Evolutionary conservation across 148 eudicot genomes (phyloP).

Genomic region (Rhododendron ovatum): DNA sequence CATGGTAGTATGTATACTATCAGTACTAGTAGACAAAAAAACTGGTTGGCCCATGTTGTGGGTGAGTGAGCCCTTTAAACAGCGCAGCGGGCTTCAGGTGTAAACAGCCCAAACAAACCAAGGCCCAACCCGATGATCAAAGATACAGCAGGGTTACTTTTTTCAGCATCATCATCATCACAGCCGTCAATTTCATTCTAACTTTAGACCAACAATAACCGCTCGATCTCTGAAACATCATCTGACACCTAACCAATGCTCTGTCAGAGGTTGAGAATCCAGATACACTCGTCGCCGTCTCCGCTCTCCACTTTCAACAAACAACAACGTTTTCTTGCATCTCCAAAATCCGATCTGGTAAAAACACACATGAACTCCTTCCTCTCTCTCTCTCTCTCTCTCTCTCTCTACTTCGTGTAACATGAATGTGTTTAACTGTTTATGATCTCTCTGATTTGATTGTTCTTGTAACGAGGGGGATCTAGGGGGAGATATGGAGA

Average conservation of each 20-base stretch:
- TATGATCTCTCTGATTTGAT: background rate
- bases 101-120: no score
- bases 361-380: background rate
- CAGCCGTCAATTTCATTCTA: background rate
- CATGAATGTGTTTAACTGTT: background rate
- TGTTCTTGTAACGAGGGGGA: background rate
- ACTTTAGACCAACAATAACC: background rate
- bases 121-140: no score
- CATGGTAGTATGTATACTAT: no score
- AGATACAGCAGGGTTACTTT: no score
- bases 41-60: no score
- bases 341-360: background rate
- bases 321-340: background rate
- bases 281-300: background rate
- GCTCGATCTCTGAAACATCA: background rate
- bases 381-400: background rate
- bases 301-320: background rate
- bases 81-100: no score
- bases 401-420: background rate
- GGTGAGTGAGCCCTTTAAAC: no score
- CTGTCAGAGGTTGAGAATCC: background rate
- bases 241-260: background rate
- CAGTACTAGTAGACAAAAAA: no score
- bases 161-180: background rate
- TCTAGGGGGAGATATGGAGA: conserved; percentile 17